phyloP scores from a whole-genome alignment of 768 basidiomycete species.

The Punctularia strigosozonata region DNA sequence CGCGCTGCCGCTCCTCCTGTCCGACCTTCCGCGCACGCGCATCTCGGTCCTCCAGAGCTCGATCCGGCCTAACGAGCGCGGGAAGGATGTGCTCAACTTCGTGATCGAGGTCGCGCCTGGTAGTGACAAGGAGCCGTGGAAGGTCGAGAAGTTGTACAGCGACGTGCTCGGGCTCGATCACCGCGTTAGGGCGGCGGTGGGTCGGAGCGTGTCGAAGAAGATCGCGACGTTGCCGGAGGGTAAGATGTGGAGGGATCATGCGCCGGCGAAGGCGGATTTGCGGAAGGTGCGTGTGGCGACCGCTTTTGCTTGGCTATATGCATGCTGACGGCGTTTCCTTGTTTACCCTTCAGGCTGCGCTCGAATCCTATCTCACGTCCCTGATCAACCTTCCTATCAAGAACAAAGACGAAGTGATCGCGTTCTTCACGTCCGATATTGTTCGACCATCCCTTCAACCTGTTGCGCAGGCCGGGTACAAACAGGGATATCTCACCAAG shows the following conservation, averaged over 20 bases:
- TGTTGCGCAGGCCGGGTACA: constrained; percentile 72
- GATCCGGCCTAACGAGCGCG: constrained; percentile 80
- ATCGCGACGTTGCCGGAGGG: constrained; percentile 81
- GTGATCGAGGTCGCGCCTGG: constrained; percentile 66
- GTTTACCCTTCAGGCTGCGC: constrained; percentile 35
- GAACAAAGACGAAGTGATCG: constrained; percentile 81
- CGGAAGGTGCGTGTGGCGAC: constrained; percentile 57
- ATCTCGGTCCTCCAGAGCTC: constrained; percentile 69
- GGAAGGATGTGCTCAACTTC: constrained; percentile 89
- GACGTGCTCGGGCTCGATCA: constrained; percentile 87
- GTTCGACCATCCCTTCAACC: constrained; percentile 66
- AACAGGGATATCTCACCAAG: constrained; percentile 94
- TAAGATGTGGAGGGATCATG: constrained; percentile 92
- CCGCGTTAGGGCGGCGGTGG: constrained; percentile 43
- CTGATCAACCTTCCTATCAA: constrained; percentile 74
- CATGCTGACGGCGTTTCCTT: constrained; percentile 7
- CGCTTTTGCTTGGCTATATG: not conserved
- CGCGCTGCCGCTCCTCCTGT: constrained; percentile 55
- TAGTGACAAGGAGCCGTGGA: constrained; percentile 57
- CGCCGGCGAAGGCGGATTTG: constrained; percentile 93
- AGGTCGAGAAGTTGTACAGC: constrained; percentile 87
- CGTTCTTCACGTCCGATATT: constrained; percentile 87
- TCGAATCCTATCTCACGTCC: constrained; percentile 81
- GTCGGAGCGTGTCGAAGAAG: constrained; percentile 65
- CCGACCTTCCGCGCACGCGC: constrained; percentile 63